Base-by-base conservation (phyloP, 805 yeast species). In the Sungouiozyma intestinalis region DNA sequence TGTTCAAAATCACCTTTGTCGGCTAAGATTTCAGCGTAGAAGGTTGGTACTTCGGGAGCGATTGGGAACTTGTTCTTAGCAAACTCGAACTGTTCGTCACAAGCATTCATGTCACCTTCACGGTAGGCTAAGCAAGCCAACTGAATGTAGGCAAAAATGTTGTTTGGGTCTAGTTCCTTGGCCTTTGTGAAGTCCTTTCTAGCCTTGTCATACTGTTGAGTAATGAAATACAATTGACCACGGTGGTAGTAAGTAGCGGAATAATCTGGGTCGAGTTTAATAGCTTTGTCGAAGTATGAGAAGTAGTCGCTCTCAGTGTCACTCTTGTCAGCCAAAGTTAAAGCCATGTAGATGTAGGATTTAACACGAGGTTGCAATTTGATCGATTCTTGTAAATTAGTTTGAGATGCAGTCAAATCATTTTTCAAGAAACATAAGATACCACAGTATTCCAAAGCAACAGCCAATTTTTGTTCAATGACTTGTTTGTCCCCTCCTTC, bases 171-270 rank as follows among this genome's bases (percentile, higher is more conserved):
- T 55, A 77, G 69, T 49, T 76, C 76, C 58, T 80, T 79, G 37
- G 95, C 82, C 64, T 79, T 81, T 53, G 73, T 73, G 60, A 87
- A 92, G 66, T 84, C 78, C 34, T 62, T 67, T 55, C 78, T 74
- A 32, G 98, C 97, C 49, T 77, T 71, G 33, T 65, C 67, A 56
- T 83, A 76, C 47, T 85, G 84, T 48, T 80, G 81, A 48, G 85
- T 77, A 55, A 92, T 69, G 68, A 88, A 90, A 63, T 74, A 76
- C 60, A 88, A 73, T 74, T 92, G 99, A 52, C 94, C 98, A 62
- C 82, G 79, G 67, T 92, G 98, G 71, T 92, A 92, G 70, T 80
- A 85, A 51, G 82, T 76, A 58, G 92, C 95, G 29, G 92, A 79
- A 55, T 79, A 76, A 18, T 74, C 66, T 39, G 90, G 77, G 57